Base-by-base conservation (phyloP, 2,329 filamentous ascomycete species). In the Arthrobotrys sinensis region DNA sequence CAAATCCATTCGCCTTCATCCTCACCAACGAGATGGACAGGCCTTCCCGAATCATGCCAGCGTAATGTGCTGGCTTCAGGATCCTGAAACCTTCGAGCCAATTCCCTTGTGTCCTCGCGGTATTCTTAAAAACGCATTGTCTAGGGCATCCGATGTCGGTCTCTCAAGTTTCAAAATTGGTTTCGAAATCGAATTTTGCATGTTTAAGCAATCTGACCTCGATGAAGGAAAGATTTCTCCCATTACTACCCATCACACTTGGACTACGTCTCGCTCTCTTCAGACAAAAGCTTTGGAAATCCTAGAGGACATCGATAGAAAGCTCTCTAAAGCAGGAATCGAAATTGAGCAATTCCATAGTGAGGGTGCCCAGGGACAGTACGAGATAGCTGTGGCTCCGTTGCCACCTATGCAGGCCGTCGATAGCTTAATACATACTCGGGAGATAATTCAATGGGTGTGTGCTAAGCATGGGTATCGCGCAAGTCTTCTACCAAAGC, bases 131-230 rank as follows among this genome's bases (percentile, higher is more conserved):
- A 85, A 84, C 2, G 85, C 90, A 0, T 82, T 91, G 0, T 85
- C 87, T 0, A 84, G 85, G 4, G 88, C 91, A 0, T 84, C 87
- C 10, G 81, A 84, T 1, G 85, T 88, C 43, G 86, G 86, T 0
- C 85, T 93, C 32, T 1, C 84, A 86, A 46, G 76, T 2, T 89
- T 94, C 57, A 86, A 91, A 0, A 84, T 93, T 14, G 93, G 93
- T 0, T 96, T 96, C 80, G 93, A 97, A 83, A 89, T 96, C 46
- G 93, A 96, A 83, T 89, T 96, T 8, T 87, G 92, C 0, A 90
- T 96, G 80, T 85, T 95, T 80, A 87, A 87, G 46, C 87, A 87
- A 19, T 81, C 84, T 38, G 81, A 82, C 6, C 81, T 84, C 28
- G 80, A 83, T 14, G 80, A 80, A 4, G 77, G 80, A 0, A 83